These are phyloP conservation scores for Pisolithus albus DNA, from an alignment of 768 basidiomycete species.

Conservation along the genomic window DNA sequence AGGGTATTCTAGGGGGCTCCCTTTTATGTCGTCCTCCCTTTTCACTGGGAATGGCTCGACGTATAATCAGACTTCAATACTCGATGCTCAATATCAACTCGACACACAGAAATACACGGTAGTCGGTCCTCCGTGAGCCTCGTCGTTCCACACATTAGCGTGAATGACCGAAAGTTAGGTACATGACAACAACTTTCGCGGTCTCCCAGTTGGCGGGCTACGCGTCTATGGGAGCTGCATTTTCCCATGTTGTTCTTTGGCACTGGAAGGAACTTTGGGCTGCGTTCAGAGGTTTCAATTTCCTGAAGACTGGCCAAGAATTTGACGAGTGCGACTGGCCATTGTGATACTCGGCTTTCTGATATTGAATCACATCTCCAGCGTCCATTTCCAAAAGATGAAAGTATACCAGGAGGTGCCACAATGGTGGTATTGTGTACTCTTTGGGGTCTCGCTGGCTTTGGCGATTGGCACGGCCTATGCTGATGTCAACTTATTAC, in stretches of 20 bases:
- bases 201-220: conserved; percentile 8
- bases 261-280: conserved; percentile 40
- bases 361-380: neutral
- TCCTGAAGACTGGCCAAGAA: conserved; percentile 20
- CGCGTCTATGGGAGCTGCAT: conserved; percentile 22
- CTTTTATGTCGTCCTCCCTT: conserved; percentile 43
- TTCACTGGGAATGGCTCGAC: conserved; percentile 24
- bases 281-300: conserved; percentile 12
- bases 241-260: conserved; percentile 46
- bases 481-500: conserved; percentile 36
- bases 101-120: conserved; percentile 7
- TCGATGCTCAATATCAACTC: conserved; percentile 5
- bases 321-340: neutral
- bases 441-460: conserved; percentile 41
- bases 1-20: conserved; percentile 31
- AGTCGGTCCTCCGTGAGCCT: conserved; percentile 9
- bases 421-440: conserved; percentile 41
- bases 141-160: neutral
- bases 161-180: conserved; percentile 5
- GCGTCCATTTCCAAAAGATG: conserved; percentile 34
- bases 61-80: conserved; percentile 11
- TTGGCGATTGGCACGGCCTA: conserved; percentile 45
- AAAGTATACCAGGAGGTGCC: conserved; percentile 48
- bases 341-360: neutral
- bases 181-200: conserved; percentile 12